Evolutionary conservation across 2,329 filamentous ascomycete species (phyloP), one percentile per base, ranked within the genome.

Genomic region (Grosmannia huntii): DNA sequence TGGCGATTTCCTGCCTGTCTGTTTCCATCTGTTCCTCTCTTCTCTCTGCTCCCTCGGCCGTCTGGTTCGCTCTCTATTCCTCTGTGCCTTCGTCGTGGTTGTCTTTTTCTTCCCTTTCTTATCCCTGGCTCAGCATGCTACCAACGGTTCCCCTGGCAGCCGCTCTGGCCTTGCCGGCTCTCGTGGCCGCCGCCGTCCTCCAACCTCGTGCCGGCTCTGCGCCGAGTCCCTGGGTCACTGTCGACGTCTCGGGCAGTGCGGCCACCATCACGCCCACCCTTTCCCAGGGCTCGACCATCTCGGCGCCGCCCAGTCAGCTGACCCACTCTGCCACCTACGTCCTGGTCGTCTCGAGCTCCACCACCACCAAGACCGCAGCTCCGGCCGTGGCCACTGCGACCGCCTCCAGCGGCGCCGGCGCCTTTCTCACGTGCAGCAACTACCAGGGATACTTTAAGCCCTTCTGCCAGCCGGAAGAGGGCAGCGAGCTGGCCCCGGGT

Each of bases 401-500:
- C 0, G 65, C 64, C 3, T 60, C 56, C 4, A 53, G 57, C 10
- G 62, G 60, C 4, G 63, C 60, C 19, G 69, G 69, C 21, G 65
- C 65, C 6, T 68, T 70, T 51, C 64, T 69, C 38, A 61, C 64
- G 12, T 72, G 71, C 64, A 60, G 62, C 38, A 62, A 63, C 51
- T 63, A 64, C 44, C 61, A 65, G 28, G 66, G 66, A 16, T 16
- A 16, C 5, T 63, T 65, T 25, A 60, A 60, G 14, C 71, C 70
- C 0, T 71, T 73, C 53, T 73, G 71, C 57, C 64, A 64, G 53
- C 71, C 71, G 1, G 60, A 60, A 38, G 44, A 62, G 1, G 68
- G 67, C n/a, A 67, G 63, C 51, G 57, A 65, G 53, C 55, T 73
- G 21, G 60, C 64, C 41, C 63, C 66, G 3, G 69, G 67, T 0